Percentiles rank a stretch among this genome's conserved stretches.
Evolutionary conservation across 768 basidiomycete species (phyloP).

Genomic region (Pleurotus cornucopiae): DNA sequence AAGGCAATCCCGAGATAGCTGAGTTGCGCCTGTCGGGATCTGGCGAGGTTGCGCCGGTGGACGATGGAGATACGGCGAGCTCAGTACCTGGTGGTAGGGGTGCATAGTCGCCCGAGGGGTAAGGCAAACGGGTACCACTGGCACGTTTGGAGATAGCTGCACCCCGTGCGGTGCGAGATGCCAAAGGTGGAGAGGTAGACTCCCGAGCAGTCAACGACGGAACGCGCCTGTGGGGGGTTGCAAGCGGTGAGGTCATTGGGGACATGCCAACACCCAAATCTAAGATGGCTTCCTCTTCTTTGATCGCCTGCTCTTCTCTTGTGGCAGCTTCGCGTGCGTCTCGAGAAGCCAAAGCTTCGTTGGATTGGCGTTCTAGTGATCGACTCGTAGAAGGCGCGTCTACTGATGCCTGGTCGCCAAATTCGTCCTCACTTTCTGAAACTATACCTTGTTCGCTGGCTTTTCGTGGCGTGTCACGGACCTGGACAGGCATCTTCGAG

Average conservation of each 20-base stretch:
- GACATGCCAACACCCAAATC: constrained; percentile 4
- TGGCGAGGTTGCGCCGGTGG: constrained; percentile 53
- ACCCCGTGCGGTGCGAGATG: constrained; percentile 23
- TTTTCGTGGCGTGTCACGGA: background rate
- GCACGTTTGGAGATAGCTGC: constrained; percentile 25
- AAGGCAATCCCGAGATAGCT: constrained; percentile 35
- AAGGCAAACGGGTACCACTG: constrained; percentile 58
- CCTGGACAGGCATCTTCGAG: constrained; percentile 39
- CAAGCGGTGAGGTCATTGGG: constrained; percentile 10
- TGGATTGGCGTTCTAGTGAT: background rate
- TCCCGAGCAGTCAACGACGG: constrained; percentile 48
- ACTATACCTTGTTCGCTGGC: constrained; percentile 7
- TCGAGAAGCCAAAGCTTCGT: background rate
- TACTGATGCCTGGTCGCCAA: background rate
- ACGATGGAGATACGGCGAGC: constrained; percentile 44
- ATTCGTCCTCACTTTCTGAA: constrained; percentile 4
- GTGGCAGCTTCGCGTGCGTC: background rate
- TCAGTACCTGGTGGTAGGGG: constrained; percentile 39
- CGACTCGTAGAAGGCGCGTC: background rate
- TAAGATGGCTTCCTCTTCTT: background rate
- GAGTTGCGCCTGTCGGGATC: constrained; percentile 29
- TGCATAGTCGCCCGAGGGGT: constrained; percentile 81
- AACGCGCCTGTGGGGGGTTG: constrained; percentile 34
- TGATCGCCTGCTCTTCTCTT: background rate
- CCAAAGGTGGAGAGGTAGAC: constrained; percentile 60